phyloP scores from a whole-genome alignment of 306 rosid genomes.

The Gastrolobium villosum region DNA sequence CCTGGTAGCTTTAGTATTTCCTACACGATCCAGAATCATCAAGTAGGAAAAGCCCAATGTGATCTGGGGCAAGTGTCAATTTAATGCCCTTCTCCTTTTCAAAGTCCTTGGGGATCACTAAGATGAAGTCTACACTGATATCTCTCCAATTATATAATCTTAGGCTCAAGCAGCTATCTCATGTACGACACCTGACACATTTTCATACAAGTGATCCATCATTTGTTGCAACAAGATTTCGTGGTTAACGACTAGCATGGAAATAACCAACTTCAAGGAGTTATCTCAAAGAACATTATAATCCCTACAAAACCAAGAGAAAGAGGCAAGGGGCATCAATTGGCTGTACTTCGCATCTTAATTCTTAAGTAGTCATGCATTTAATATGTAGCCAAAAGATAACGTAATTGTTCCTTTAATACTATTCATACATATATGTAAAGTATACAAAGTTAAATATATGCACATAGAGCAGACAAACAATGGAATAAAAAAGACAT shows the following conservation, averaged over 20 bases:
- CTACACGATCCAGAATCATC: too few species aligned
- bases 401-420: slow-evolving; percentile 12
- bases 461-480: not conserved
- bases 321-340: slow-evolving; percentile 35
- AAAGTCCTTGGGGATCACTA: too few species aligned
- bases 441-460: slow-evolving; percentile 30
- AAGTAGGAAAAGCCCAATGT: too few species aligned
- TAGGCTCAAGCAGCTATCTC: too few species aligned
- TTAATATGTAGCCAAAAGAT: slow-evolving; percentile 27
- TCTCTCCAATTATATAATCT: too few species aligned
- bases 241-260: slow-evolving; percentile 99
- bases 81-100: too few species aligned
- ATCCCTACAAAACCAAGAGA: slow-evolving; percentile 69
- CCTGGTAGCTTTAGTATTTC: too few species aligned
- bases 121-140: too few species aligned
- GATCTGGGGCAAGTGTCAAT: too few species aligned
- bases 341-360: slow-evolving; percentile 7
- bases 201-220: slow-evolving; percentile 77
- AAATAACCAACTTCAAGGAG: slow-evolving; percentile 93
- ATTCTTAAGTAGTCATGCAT: slow-evolving; percentile 30
- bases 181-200: too few species aligned
- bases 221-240: slow-evolving; percentile 87
- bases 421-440: not conserved
- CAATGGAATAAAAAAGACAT: slow-evolving; percentile 17
- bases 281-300: slow-evolving; percentile 91